A percentile compares a stretch with the other conserved stretches of the same genome.
Evolutionary conservation across 1,284 basidiomycete genomes (phyloP).

Genomic region (Cerioporus squamosus): DNA sequence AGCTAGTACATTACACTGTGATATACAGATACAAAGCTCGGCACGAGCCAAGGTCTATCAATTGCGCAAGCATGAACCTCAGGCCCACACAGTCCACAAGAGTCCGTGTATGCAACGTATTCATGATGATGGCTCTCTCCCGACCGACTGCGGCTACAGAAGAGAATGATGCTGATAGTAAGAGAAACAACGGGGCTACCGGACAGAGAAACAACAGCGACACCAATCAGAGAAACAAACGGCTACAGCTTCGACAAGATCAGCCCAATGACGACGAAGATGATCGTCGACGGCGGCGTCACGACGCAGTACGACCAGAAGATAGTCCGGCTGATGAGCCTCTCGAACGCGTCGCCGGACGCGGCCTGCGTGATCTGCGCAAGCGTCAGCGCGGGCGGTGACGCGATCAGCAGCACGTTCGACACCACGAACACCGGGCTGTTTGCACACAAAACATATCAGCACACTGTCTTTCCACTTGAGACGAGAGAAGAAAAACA

Average conservation of each 20-base stretch:
- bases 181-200: no score
- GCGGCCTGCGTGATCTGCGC: conserved; percentile 91
- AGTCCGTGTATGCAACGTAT: no score
- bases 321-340: conserved; percentile 82
- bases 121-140: no score
- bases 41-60: no score
- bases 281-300: conserved; percentile 80
- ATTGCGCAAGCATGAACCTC: no score
- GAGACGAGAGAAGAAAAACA: conserved; percentile 23
- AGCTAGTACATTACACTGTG: no score
- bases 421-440: conserved; percentile 87
- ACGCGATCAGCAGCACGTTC: conserved; percentile 75
- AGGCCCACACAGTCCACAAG: no score
- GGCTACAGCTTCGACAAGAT: conserved; percentile 53
- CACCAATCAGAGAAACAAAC: neutral
- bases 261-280: conserved; percentile 77
- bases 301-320: conserved; percentile 85
- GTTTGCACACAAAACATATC: conserved; percentile 3
- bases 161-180: no score
- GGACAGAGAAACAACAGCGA: no score
- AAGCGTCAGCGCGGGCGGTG: conserved; percentile 82
- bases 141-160: no score
- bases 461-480: conserved; percentile 7
- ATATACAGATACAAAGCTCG: no score
- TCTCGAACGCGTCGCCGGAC: conserved; percentile 88